Evolutionary conservation across 768 basidiomycete genomes (phyloP).

Genomic region (Kwoniella sp.): DNA sequence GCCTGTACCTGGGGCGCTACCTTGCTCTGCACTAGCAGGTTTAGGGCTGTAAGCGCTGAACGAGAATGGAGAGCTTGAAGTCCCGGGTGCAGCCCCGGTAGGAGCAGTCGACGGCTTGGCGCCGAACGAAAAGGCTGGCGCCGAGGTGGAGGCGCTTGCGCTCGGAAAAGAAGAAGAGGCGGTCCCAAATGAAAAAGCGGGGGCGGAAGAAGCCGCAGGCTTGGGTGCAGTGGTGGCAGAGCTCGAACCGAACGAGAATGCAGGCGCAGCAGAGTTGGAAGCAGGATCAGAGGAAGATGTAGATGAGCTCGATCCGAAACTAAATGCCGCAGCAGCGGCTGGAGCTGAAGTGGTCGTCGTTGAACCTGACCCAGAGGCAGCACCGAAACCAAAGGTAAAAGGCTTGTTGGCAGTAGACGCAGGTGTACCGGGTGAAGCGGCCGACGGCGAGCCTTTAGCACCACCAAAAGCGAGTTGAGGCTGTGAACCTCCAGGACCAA

Average conservation of each 20-base stretch:
- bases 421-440: conserved; percentile 18
- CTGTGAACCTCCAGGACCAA: conserved; percentile 46
- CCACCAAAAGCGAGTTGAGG: conserved; percentile 48
- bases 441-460: conserved; percentile 25
- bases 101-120: conserved; percentile 19
- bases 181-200: conserved; percentile 22
- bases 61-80: conserved; percentile 16
- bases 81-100: neutral
- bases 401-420: conserved; percentile 18
- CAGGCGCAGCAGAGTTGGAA: conserved; percentile 1
- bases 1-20: conserved; percentile 5
- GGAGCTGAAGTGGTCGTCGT: conserved; percentile 7
- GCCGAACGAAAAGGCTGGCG: conserved; percentile 32
- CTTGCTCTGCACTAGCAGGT: conserved; percentile 7
- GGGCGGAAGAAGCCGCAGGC: conserved; percentile 4
- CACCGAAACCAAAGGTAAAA: conserved; percentile 28
- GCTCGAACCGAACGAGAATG: conserved; percentile 27
- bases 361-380: conserved; percentile 10
- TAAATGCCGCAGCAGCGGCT: conserved; percentile 28
- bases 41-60: conserved; percentile 15
- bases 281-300: neutral
- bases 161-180: conserved; percentile 7
- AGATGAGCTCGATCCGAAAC: conserved; percentile 24
- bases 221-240: conserved; percentile 13
- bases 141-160: conserved; percentile 8